These are phyloP conservation scores for Suhomyces bokatorum DNA, from an alignment of 1,139 yeast genomes.

Conservation along the genomic window DNA sequence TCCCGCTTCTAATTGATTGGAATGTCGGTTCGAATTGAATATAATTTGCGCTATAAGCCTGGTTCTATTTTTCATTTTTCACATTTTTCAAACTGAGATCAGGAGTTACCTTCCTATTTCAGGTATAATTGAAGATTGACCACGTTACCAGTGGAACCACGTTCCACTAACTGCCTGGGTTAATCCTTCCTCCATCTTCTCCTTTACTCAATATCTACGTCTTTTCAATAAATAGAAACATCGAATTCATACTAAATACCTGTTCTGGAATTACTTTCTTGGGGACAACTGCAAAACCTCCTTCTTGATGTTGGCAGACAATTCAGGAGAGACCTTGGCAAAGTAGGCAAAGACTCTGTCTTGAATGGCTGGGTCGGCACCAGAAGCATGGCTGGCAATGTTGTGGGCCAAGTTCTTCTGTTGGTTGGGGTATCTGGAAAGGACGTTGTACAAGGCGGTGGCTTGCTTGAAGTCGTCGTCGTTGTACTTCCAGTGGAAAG, in stretches of 20 bases:
- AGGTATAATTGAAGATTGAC: too few relatives aligned
- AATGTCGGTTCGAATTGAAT: too few relatives aligned
- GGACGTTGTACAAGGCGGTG: conserved; percentile 66
- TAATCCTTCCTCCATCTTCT: too few relatives aligned
- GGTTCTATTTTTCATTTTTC: too few relatives aligned
- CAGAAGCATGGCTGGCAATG: conserved; percentile 70
- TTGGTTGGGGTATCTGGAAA: conserved; percentile 74
- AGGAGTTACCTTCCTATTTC: too few relatives aligned
- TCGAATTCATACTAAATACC: conserved; percentile 9
- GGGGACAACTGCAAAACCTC: conserved; percentile 61
- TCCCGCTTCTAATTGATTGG: too few relatives aligned
- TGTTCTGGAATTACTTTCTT: conserved; percentile 34
- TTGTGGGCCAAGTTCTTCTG: conserved; percentile 84
- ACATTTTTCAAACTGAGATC: too few relatives aligned
- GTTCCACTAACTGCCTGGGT: too few relatives aligned
- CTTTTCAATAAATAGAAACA: not conserved
- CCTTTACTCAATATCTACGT: not conserved
- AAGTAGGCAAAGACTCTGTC: conserved; percentile 80
- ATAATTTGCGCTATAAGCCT: too few relatives aligned
- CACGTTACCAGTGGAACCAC: too few relatives aligned
- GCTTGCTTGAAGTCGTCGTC: conserved; percentile 76
- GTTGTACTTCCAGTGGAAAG: conserved; percentile 81
- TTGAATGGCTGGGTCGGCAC: conserved; percentile 74
- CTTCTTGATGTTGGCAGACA: conserved; percentile 59
- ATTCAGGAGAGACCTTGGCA: conserved; percentile 65